Evolutionary conservation across 78 protist species (phyloP).

Genomic region (Protostelium mycophagum): DNA sequence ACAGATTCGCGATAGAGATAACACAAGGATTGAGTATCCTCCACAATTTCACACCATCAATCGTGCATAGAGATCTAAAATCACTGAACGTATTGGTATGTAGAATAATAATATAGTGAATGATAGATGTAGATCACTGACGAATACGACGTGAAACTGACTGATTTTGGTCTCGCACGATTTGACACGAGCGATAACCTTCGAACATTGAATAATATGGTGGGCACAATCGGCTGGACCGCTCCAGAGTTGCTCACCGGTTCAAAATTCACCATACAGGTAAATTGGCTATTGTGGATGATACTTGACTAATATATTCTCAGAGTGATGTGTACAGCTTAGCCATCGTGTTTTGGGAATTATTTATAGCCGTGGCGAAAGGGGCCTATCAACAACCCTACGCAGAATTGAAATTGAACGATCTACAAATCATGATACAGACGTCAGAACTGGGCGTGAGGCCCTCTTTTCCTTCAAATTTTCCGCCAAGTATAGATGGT

Average conservation of each 20-base stretch:
- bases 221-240: slow-evolving; percentile 58
- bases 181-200: slow-evolving; percentile 51
- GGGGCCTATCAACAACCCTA: slow-evolving; percentile 53
- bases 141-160: background rate
- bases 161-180: slow-evolving; percentile 45
- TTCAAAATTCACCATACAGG: slow-evolving; percentile 28
- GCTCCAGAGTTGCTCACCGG: slow-evolving; percentile 66
- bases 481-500: no score
- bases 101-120: background rate
- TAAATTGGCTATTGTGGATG: background rate
- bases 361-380: slow-evolving; percentile 15
- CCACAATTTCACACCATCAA: slow-evolving; percentile 33
- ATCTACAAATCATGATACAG: slow-evolving; percentile 43
- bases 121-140: slow-evolving; percentile 23
- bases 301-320: background rate
- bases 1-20: slow-evolving; percentile 16
- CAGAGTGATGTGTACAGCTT: slow-evolving; percentile 37
- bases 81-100: slow-evolving; percentile 43
- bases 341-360: slow-evolving; percentile 61
- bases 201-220: slow-evolving; percentile 38
- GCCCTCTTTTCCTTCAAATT: slow-evolving; percentile 48
- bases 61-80: slow-evolving; percentile 52
- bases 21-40: slow-evolving; percentile 25
- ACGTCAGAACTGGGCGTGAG: slow-evolving; percentile 26
- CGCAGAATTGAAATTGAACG: slow-evolving; percentile 43